These are phyloP conservation scores for Zygnema circumcarinatum DNA, from an alignment of 139 green algal genomes.

Conservation along the genomic window DNA sequence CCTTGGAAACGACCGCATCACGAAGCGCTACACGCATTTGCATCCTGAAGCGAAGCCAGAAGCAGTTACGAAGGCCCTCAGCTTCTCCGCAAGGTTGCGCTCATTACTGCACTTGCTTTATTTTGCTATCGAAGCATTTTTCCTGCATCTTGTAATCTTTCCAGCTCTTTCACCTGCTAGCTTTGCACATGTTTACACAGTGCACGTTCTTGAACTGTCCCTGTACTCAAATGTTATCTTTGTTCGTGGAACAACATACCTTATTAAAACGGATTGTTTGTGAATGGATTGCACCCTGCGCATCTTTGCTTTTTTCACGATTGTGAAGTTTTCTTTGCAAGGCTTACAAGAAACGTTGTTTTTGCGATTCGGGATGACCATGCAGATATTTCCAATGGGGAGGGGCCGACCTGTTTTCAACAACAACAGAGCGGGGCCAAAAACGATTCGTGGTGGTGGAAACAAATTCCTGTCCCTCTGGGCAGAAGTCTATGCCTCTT, in stretches of 20 bases:
- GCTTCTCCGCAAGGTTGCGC: conserved; percentile 12
- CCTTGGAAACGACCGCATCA: conserved; percentile 54
- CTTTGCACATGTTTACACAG: too few relatives aligned
- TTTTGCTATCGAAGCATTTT: background rate
- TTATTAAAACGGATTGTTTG: too few relatives aligned
- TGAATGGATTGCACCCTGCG: too few relatives aligned
- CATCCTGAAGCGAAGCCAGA: conserved; percentile 42
- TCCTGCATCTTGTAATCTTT: background rate
- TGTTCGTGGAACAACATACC: too few relatives aligned
- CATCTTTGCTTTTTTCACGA: background rate
- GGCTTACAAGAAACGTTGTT: conserved; percentile 1
- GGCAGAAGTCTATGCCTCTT: conserved; percentile 57
- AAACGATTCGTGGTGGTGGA: conserved; percentile 57
- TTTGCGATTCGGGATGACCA: too few relatives aligned
- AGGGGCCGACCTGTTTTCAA: conserved; percentile 52
- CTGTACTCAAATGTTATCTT: too few relatives aligned
- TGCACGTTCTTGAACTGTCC: too few relatives aligned
- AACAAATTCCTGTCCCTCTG: conserved; percentile 55
- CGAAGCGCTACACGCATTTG: conserved; percentile 51
- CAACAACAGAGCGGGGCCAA: conserved; percentile 27
- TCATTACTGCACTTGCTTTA: background rate
- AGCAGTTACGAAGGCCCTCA: conserved; percentile 35
- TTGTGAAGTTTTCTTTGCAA: too few relatives aligned
- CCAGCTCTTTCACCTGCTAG: too few relatives aligned
- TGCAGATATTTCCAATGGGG: conserved; percentile 53